Conservation (phyloP, 305 asterid genomes). For the Plantago rigida region DNA sequence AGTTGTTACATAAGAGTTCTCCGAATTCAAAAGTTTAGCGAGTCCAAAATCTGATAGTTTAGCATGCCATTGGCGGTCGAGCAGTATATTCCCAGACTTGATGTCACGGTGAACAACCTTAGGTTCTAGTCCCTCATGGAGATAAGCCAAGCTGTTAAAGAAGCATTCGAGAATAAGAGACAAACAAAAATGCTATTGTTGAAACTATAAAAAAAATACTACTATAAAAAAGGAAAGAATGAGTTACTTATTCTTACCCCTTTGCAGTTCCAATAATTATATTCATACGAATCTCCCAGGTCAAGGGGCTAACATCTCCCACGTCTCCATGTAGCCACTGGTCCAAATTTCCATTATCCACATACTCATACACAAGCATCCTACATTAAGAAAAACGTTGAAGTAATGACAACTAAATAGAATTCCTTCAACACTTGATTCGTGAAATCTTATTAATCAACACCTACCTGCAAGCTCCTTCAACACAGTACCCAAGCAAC, state of each 20-base stretch:
- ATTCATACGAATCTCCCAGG: slow-evolving; percentile 64
- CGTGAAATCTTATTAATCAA: slow-evolving; percentile 4
- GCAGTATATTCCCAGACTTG: slow-evolving; percentile 59
- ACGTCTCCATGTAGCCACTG: slow-evolving; percentile 85
- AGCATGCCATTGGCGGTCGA: slow-evolving; percentile 62
- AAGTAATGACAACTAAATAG: slow-evolving; percentile 11
- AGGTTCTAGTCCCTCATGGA: slow-evolving; percentile 72
- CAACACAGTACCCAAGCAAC: slow-evolving; percentile 65
- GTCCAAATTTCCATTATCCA: slow-evolving; percentile 66
- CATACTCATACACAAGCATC: slow-evolving; percentile 76
- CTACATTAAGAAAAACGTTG: slow-evolving; percentile 27
- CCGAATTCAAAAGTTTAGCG: slow-evolving; percentile 68
- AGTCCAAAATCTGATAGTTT: slow-evolving; percentile 76
- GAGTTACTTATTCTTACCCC: slow-evolving; percentile 37
- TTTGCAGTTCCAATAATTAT: slow-evolving; percentile 61
- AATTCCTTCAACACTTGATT: not conserved
- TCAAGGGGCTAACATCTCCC: slow-evolving; percentile 60
- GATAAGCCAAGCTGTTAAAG: slow-evolving; percentile 50
- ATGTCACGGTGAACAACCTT: slow-evolving; percentile 79
- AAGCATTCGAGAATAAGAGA: slow-evolving; percentile 1
- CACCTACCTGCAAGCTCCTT: slow-evolving; percentile 64
- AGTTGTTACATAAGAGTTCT: slow-evolving; percentile 56
- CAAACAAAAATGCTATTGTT: not conserved
- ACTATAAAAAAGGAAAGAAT: slow-evolving; percentile 7
- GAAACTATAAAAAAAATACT: not conserved